Base-by-base conservation (phyloP, 306 rosid genomes). In the Ziziphus jujuba region DNA sequence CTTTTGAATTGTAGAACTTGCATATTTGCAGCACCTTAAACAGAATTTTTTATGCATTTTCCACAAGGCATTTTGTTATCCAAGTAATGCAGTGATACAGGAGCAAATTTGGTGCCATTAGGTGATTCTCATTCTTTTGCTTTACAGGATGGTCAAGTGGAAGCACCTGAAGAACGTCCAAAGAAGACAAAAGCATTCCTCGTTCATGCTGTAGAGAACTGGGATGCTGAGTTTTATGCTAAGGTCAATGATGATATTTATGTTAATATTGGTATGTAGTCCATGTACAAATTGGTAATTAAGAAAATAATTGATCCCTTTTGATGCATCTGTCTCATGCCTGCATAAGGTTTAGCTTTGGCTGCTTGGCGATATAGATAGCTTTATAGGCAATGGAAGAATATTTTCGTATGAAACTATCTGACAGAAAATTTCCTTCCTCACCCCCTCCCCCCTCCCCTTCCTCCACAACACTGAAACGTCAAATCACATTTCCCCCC, bases 211-310 rank as follows among this genome's bases (percentile, higher is more conserved):
- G 81, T 78, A 47, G 85, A 84, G 66, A 82, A 78, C 23, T 80
- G 87, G 92, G 86, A 79, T 73, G 88, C 90, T 61, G 90, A 82
- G 60, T 82, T 84, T 73, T 85, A 75, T 76, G 81, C 75, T 40
- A 88, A 86, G 84, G 89, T 75, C 87, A 82, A 88, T 61, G 95
- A 88, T 70, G 87, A 85, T 77, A 87, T 85, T 54, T 85, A 66
- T 70, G 78, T 85, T 59, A 82, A 85, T 78, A 74, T 88, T 62
- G 95, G 95, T 88, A 81, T 70, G 90, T 82, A 24, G 77, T 57
- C 74, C 66, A 70, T 69, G 52, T 72, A 56, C 34, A 54, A 45
- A 43, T 52, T 77, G 55, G 73, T 51, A 24, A 24, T 35, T n/a
- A 53, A 73, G 49, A 67, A 55, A 33, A 17, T 16, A n/a, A 22